Evolutionary conservation across 768 basidiomycete species (phyloP).

Genomic region (Suillus clintonianus): DNA sequence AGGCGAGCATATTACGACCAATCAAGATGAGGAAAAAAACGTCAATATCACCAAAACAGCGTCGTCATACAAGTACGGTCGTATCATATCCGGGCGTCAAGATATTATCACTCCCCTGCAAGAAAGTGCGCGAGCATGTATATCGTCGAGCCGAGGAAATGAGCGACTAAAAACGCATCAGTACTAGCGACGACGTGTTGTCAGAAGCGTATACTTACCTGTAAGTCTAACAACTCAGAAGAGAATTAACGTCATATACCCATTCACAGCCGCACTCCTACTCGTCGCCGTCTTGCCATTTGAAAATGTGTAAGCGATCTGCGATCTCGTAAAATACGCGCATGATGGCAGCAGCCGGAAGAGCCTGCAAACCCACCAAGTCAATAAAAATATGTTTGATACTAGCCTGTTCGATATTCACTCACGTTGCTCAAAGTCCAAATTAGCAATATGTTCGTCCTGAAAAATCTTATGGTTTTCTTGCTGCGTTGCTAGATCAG

Average conservation of each 20-base stretch:
- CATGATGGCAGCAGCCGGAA: constrained; percentile 77
- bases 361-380: constrained; percentile 41
- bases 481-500: constrained; percentile 62
- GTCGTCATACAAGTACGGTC: not conserved
- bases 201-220: constrained; percentile 51
- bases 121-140: constrained; percentile 89
- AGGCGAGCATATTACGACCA: not conserved
- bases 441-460: constrained; percentile 85
- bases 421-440: constrained; percentile 87
- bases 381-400: constrained; percentile 3
- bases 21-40: not conserved
- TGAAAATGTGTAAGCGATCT: not conserved
- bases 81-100: not conserved
- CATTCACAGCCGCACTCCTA: constrained; percentile 63
- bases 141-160: constrained; percentile 78
- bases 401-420: constrained; percentile 27
- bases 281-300: constrained; percentile 36
- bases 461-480: constrained; percentile 84
- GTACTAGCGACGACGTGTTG: not conserved
- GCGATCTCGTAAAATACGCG: constrained; percentile 36
- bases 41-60: not conserved
- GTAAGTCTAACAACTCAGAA: constrained; percentile 89
- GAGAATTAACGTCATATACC: constrained; percentile 87
- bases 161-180: constrained; percentile 56
- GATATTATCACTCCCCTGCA: constrained; percentile 70